Evolutionary conservation across 2,329 filamentous ascomycete species (phyloP).

Genomic region (Neopestalotiopsis rosae): DNA sequence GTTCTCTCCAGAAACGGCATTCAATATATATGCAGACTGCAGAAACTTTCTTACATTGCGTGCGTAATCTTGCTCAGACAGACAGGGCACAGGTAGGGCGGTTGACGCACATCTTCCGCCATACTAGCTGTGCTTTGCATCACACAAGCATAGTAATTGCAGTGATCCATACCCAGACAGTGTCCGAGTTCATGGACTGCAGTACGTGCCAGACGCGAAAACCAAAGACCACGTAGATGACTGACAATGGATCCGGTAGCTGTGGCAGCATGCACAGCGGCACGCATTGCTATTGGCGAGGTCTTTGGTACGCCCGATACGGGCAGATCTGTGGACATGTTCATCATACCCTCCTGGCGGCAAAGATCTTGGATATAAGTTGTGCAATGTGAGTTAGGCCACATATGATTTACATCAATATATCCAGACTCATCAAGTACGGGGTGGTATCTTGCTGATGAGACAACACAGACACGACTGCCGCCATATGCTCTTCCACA

Average conservation of each 20-base stretch:
- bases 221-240: constrained; percentile 54
- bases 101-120: constrained; percentile 64
- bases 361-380: constrained; percentile 50
- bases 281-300: constrained; percentile 34
- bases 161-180: constrained; percentile 71
- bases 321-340: not conserved
- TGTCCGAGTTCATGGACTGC: constrained; percentile 70
- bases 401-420: constrained; percentile 58
- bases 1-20: not conserved
- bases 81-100: constrained; percentile 67
- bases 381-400: constrained; percentile 68
- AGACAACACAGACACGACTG: constrained; percentile 66
- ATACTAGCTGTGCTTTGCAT: constrained; percentile 67
- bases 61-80: constrained; percentile 59
- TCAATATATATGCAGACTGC: not conserved
- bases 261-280: constrained; percentile 38
- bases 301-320: not conserved
- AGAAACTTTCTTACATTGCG: constrained; percentile 25
- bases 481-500: constrained; percentile 71
- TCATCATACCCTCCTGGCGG: constrained; percentile 20
- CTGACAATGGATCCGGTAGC: constrained; percentile 27
- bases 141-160: constrained; percentile 66
- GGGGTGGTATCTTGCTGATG: constrained; percentile 66
- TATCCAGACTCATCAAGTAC: constrained; percentile 43
- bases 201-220: constrained; percentile 61